phyloP scores from a whole-genome alignment of 768 basidiomycete species.

The Fomitopsis pulvina region DNA sequence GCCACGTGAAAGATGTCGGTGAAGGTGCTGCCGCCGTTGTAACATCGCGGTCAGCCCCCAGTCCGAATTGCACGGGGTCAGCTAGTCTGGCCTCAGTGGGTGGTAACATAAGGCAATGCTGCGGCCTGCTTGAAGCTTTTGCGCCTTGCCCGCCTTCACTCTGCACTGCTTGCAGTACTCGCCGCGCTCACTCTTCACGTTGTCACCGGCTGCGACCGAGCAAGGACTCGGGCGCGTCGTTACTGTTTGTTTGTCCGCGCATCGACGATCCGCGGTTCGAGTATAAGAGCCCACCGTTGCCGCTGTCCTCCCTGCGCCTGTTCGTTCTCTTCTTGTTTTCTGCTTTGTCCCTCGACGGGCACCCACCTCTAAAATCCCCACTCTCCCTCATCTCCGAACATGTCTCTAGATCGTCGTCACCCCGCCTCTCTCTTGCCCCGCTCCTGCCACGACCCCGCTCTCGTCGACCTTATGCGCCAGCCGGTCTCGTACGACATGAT shows the following conservation, averaged over 20 bases:
- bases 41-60: background rate
- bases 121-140: background rate
- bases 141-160: background rate
- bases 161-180: background rate
- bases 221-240: constrained; percentile 1
- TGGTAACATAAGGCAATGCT: background rate
- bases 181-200: constrained; percentile 3
- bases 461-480: constrained; percentile 72
- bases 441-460: constrained; percentile 69
- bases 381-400: constrained; percentile 23
- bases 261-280: constrained; percentile 8
- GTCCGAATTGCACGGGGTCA: background rate
- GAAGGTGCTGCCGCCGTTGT: no score
- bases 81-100: no score
- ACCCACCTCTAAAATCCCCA: constrained; percentile 24
- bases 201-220: constrained; percentile 2
- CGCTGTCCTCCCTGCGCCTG: constrained; percentile 8
- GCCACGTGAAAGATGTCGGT: no score
- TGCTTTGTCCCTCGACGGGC: constrained; percentile 31
- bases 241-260: constrained; percentile 18
- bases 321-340: constrained; percentile 18
- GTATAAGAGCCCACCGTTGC: constrained; percentile 14
- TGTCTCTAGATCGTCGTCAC: constrained; percentile 41
- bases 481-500: constrained; percentile 85
- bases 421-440: constrained; percentile 81